phyloP scores from a whole-genome alignment of 192 early-diverging fungal species.

The Rhizophagus prolifer region DNA sequence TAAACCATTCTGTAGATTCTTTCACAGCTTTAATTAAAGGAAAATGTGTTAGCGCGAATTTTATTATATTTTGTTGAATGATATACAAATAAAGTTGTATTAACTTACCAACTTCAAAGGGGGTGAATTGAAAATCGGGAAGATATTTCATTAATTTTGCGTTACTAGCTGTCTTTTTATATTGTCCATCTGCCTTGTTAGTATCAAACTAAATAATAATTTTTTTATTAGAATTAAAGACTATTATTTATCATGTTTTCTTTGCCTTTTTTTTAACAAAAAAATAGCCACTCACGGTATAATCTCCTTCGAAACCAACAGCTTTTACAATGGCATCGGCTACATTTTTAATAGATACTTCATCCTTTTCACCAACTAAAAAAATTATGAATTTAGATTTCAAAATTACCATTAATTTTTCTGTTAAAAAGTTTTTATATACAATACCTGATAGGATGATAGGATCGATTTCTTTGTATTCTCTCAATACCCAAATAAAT shows the following conservation, averaged over 20 bases:
- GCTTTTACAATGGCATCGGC: constrained; percentile 73
- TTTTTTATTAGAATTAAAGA: background rate
- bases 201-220: constrained; percentile 58
- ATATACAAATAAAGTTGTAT: background rate
- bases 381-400: background rate
- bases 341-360: constrained; percentile 76
- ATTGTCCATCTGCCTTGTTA: constrained; percentile 74
- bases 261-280: background rate
- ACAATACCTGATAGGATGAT: constrained; percentile 75
- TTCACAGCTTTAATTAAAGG: constrained; percentile 49
- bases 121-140: constrained; percentile 79
- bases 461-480: constrained; percentile 77
- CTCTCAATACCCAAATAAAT: constrained; percentile 78
- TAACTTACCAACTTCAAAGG: constrained; percentile 62
- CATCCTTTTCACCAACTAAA: constrained; percentile 72
- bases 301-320: constrained; percentile 64
- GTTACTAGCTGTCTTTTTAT: constrained; percentile 85
- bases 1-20: constrained; percentile 74
- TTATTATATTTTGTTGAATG: background rate
- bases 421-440: background rate
- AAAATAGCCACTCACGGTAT: constrained; percentile 37
- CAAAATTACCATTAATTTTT: background rate
- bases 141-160: constrained; percentile 66
- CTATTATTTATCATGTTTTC: background rate
- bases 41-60: background rate